These are phyloP conservation scores for Terana coerulea DNA, from an alignment of 768 basidiomycete species.

Conservation along the genomic window DNA sequence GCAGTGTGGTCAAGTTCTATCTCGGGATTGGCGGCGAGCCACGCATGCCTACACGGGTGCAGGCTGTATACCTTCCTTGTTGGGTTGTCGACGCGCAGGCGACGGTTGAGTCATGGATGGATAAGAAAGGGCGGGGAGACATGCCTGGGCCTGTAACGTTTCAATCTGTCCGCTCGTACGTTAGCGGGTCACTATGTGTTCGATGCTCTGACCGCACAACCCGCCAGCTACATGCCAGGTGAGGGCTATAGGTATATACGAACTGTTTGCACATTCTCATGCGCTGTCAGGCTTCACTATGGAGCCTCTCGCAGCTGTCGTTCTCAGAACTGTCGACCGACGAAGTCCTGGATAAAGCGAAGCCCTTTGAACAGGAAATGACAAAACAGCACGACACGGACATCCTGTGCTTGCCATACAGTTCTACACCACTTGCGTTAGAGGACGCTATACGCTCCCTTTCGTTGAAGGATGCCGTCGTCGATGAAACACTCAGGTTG, in stretches of 20 bases:
- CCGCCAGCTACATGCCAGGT: neutral
- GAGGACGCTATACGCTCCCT: constrained; percentile 34
- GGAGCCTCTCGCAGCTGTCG: constrained; percentile 43
- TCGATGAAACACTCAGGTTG: constrained; percentile 38
- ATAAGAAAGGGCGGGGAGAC: constrained; percentile 20
- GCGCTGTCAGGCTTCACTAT: constrained; percentile 37
- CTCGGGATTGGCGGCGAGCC: constrained; percentile 33
- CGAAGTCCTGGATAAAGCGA: constrained; percentile 21
- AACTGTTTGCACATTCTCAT: constrained; percentile 1
- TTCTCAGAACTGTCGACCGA: constrained; percentile 29
- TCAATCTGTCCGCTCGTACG: constrained; percentile 7
- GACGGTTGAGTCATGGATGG: constrained; percentile 31
- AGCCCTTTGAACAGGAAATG: constrained; percentile 48
- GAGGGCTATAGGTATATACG: neutral
- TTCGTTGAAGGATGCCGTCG: constrained; percentile 32
- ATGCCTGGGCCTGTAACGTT: constrained; percentile 25
- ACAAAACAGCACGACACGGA: constrained; percentile 45
- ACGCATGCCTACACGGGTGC: constrained; percentile 41
- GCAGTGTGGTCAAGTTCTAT: constrained; percentile 22
- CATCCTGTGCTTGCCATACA: constrained; percentile 55
- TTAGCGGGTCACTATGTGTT: neutral
- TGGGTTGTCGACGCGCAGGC: constrained; percentile 61
- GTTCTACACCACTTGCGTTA: constrained; percentile 48
- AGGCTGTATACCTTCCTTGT: constrained; percentile 57
- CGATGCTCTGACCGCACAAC: neutral